Evolutionary conservation across 2,329 filamentous ascomycete genomes (phyloP).

Genomic region (Fusarium miscanthi): DNA sequence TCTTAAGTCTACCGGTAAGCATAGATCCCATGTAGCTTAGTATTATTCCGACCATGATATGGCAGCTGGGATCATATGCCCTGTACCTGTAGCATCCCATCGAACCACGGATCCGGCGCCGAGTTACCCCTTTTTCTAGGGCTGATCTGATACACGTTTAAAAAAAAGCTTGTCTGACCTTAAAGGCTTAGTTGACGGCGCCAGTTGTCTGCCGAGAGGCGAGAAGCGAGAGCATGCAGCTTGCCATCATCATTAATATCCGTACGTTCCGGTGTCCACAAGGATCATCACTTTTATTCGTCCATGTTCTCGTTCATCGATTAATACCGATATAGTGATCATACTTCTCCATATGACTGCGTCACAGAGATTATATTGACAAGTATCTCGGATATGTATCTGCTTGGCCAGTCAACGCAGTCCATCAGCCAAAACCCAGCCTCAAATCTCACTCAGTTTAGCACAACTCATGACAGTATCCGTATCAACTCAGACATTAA

Average conservation of each 20-base stretch:
- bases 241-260: constrained; percentile 3
- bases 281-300: not conserved
- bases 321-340: not conserved
- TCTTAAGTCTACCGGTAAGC: too few relatives aligned
- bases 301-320: not conserved
- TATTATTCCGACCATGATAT: not conserved
- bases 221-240: not conserved
- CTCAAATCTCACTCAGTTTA: not conserved
- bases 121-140: constrained; percentile 24
- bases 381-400: not conserved
- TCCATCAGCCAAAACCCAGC: too few relatives aligned
- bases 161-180: constrained; percentile 34
- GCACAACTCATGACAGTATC: not conserved
- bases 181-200: not conserved
- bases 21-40: too few relatives aligned
- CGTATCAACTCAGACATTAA: constrained; percentile 32
- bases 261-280: constrained; percentile 22
- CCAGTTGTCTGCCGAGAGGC: not conserved
- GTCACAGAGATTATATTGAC: not conserved
- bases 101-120: not conserved
- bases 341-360: not conserved
- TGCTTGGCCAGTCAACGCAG: not conserved
- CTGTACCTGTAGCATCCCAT: not conserved
- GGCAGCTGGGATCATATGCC: not conserved
- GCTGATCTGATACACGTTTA: constrained; percentile 9